Evolutionary conservation across 2,329 filamentous ascomycete genomes (phyloP), one percentile per base, ranked within the genome.

Genomic region (Monosporascus sp.): DNA sequence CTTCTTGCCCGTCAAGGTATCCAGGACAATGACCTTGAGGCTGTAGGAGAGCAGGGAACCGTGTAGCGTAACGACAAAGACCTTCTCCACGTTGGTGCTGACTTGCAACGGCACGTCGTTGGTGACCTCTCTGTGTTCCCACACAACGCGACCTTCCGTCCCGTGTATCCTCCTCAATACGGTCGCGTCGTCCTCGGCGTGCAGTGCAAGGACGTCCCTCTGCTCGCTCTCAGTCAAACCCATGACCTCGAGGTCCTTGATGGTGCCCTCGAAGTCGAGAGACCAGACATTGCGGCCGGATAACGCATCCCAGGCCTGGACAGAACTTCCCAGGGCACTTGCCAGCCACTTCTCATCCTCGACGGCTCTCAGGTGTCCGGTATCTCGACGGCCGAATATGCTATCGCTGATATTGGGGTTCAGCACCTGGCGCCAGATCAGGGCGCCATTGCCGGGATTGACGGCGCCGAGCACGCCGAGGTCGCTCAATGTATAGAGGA

Each of bases 401-500:
- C 74, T 71, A 50, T 71, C 69, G 45, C 76, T 77, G 37, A 72
- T 61, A 48, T 77, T 76, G 35, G 75, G 74, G n/a, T 79, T 73
- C 46, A 96, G 70, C 51, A 83, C 74, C 65, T 97, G 93, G 52
- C 94, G 82, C 94, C 94, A 99, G 2, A 97, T 81, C 17, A 97
- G 68, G 2, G 82, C 79, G 19, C 94, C 93, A 66, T 87, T 92
- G 67, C 86, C 88, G 2, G 94, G 94, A 63, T 97, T 95, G 47
- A 97, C 80, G 1, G 93, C 93, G 48, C 90, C 94, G 19, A 99
- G 72, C 2, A 97, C 82, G 38, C 86, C 84, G 48, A 91, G 80
- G 54, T 97, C 89, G 59, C 90, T 95, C 45, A 97, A 76, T 0
- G 94, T 95, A 70, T 97, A 99, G 50, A 99, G 80, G 38, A 99